These are phyloP conservation scores for Saccharomyces mikatae DNA, from an alignment of 805 yeast species.

Conservation along the genomic window DNA sequence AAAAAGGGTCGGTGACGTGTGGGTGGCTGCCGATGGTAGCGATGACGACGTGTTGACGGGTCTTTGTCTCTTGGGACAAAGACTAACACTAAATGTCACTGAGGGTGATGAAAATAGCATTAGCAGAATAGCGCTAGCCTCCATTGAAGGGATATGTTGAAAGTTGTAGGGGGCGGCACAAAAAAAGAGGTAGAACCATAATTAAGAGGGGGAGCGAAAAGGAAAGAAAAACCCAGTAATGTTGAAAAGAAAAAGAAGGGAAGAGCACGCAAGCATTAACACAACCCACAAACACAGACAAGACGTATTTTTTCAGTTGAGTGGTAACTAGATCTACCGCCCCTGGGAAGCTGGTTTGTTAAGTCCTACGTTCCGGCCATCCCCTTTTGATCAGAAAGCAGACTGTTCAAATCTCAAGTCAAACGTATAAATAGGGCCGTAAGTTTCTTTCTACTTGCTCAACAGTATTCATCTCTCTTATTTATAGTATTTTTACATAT, in stretches of 20 bases:
- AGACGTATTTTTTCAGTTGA: background rate
- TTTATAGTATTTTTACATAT: background rate
- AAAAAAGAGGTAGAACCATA: too few relatives aligned
- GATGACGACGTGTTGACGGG: background rate
- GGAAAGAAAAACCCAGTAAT: background rate
- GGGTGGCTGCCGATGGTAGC: background rate
- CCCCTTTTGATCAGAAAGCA: background rate
- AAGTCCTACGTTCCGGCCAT: background rate
- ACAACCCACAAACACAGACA: background rate
- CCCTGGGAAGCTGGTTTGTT: background rate
- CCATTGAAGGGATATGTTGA: background rate
- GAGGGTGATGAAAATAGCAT: background rate
- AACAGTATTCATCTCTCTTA: background rate
- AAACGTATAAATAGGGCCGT: background rate
- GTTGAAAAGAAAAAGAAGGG: background rate
- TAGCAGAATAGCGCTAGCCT: background rate
- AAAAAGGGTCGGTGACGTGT: background rate
- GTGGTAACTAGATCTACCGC: background rate
- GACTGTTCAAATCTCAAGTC: too few relatives aligned
- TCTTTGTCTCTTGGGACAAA: background rate
- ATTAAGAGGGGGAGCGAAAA: background rate
- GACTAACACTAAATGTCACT: background rate
- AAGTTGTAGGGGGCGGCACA: background rate
- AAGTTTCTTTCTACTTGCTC: background rate
- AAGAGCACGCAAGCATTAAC: background rate